Evolutionary conservation across 2,329 filamentous ascomycete species (phyloP), one percentile per base, ranked within the genome.

Genomic region (Phyllosticta citribraziliensis): DNA sequence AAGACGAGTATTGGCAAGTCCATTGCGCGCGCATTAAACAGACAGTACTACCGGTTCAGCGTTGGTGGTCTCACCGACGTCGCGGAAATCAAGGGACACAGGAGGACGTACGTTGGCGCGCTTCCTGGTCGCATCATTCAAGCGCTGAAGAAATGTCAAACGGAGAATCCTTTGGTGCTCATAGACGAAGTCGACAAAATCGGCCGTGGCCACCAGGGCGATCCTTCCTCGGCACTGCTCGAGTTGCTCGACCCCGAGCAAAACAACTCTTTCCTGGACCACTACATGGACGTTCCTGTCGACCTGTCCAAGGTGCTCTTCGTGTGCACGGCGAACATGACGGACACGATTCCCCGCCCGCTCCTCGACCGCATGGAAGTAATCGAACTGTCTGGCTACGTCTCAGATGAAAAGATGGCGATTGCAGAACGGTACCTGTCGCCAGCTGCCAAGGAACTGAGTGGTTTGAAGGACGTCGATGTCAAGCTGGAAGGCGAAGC

Each of bases 121-220:
- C 79, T 99, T 40, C 94, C 94, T 3, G 95, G 94, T 57, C 89
- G 95, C 63, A 96, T 99, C 71, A 97, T 99, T 64, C 95, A 99
- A 75, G 94, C 94, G 0, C 79, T 99, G 69, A 99, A 99, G 82
- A 99, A 99, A 76, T 97, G 93, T 72, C 92, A 97, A 77, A 99
- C 94, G 0, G 95, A 99, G 76, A 99, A 99, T 73, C 94, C 94
- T 27, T 81, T 99, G 30, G 91, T 99, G 57, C 78, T 99, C 65
- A 97, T 99, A 66, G 94, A 99, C 71, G 94, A 99, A 72, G 87
- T 99, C 62, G 94, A 99, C 80, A 99, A 99, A 79, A 96, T 99
- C 71, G 94, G 94, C 33, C 87, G 91, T 62, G 94, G 94, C 5
- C 94, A 97, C 72, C 94, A 97, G 76, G 94, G 94, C 25, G 94